Evolutionary conservation across 495 filamentous ascomycete genomes (phyloP).

Genomic region (Trichoderma erinaceum): DNA sequence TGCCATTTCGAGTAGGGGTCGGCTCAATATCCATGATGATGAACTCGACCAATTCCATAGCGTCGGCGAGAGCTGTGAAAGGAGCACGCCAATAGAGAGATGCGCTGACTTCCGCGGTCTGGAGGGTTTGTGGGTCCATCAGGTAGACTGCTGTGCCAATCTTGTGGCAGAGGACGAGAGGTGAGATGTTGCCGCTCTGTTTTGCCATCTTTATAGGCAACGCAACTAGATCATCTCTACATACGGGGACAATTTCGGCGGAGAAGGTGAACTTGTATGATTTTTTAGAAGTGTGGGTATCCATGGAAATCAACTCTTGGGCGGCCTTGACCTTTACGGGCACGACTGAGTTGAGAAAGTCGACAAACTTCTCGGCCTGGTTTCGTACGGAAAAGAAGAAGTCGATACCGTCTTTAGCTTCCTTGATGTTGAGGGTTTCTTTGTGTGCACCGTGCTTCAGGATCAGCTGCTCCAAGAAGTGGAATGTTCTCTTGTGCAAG

Average conservation of each 20-base stretch:
- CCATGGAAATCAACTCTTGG: slow-evolving; percentile 85
- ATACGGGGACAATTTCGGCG: slow-evolving; percentile 80
- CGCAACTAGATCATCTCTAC: slow-evolving; percentile 92
- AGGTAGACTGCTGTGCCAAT: slow-evolving; percentile 86
- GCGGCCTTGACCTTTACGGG: slow-evolving; percentile 78
- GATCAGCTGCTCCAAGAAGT: slow-evolving; percentile 94
- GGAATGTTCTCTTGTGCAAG: slow-evolving; percentile 91
- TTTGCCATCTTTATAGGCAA: slow-evolving; percentile 85
- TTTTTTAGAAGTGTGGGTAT: slow-evolving; percentile 83
- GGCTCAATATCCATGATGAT: slow-evolving; percentile 92
- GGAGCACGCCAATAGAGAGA: slow-evolving; percentile 82
- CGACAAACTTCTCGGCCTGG: slow-evolving; percentile 85
- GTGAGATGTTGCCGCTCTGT: slow-evolving; percentile 75
- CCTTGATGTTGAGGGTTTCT: slow-evolving; percentile 95
- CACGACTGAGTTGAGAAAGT: slow-evolving; percentile 77
- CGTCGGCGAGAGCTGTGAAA: slow-evolving; percentile 75
- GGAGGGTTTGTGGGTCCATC: slow-evolving; percentile 83
- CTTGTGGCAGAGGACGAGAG: slow-evolving; percentile 75
- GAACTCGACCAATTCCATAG: slow-evolving; percentile 82
- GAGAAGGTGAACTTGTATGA: slow-evolving; percentile 91
- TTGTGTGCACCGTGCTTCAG: slow-evolving; percentile 87
- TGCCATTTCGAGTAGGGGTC: slow-evolving; percentile 65
- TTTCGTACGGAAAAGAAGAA: slow-evolving; percentile 89
- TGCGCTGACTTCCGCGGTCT: slow-evolving; percentile 77
- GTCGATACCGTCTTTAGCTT: slow-evolving; percentile 87